These are phyloP conservation scores for Cicer cuneatum DNA, from an alignment of 306 rosid species.

Conservation along the genomic window DNA sequence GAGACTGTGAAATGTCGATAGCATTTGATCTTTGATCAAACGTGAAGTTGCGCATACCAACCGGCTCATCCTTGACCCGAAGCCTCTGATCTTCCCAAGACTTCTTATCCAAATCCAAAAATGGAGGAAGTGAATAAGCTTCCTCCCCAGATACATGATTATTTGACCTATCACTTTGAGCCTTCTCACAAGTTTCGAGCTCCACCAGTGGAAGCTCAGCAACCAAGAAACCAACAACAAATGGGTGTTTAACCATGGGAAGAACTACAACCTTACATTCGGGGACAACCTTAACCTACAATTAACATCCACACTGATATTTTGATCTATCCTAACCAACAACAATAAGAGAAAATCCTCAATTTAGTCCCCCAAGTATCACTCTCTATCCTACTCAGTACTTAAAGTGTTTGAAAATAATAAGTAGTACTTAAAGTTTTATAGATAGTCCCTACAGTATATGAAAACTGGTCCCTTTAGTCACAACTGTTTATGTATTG, in stretches of 20 bases:
- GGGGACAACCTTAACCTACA: conserved; percentile 70
- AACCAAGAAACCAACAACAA: conserved; percentile 97
- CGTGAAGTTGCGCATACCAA: conserved; percentile 55
- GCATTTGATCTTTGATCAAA: conserved; percentile 78
- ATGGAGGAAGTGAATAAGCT: conserved; percentile 54
- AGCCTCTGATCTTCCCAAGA: conserved; percentile 55
- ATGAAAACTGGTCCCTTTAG: not conserved
- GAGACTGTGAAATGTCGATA: conserved; percentile 74
- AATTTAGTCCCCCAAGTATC: not conserved
- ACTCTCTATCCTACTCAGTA: not conserved
- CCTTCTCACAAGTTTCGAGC: conserved; percentile 46
- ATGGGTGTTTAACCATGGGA: conserved; percentile 94
- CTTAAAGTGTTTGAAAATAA: not conserved
- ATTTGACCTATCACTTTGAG: conserved; percentile 53
- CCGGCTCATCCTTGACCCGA: conserved; percentile 49
- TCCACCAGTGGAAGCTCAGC: conserved; percentile 84
- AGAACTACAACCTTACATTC: conserved; percentile 78
- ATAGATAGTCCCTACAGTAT: not conserved
- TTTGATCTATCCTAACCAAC: conserved; percentile 29
- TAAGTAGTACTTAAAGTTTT: not conserved
- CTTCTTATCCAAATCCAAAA: conserved; percentile 54
- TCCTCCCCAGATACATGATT: conserved; percentile 50
- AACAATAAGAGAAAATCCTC: not conserved
- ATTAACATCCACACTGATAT: conserved; percentile 33
- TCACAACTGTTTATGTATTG: not conserved